Base-by-base conservation (phyloP, 2,329 filamentous ascomycete genomes). In the Helminthosporium solani region DNA sequence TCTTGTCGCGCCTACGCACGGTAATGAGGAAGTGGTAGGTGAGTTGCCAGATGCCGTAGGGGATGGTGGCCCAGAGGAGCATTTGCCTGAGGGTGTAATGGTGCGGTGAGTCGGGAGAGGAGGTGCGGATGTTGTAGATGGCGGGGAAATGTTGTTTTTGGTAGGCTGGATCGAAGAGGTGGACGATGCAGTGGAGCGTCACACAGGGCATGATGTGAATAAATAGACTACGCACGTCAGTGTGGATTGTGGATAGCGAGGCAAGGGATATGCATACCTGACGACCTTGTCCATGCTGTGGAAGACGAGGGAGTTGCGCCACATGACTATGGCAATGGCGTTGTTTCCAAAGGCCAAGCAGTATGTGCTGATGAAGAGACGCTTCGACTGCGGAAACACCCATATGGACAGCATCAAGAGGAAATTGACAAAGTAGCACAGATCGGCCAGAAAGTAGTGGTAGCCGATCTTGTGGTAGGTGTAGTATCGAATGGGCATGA, bases 121-220 rank as follows among this genome's bases (percentile, higher is more conserved):
- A 84, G 56, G 75, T 77, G 65, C 87, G 90, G 73, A 99, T 90
- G 23, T 82, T 80, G 74, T 88, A 90, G 54, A 96, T 82, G 11
- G 91, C 92, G 0, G 92, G 91, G 66, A 95, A 97, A 16, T 85
- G 82, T 20, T 76, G 71, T 53, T 78, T 75, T 63, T 95, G 87
- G 33, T 80, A 68, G 18, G 83, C 82, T 1, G 81, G 71, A 0
- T 86, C 73, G 11, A 90, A 78, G 16, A 97, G 78, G 67, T 99
- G 94, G 14, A 96, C 88, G 12, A 99, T 79, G 65, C 90, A 95
- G 71, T 99, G 94, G 11, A 99, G 80, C 1, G 91, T 89, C 5
- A 88, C 92, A 56, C 91, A 96, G 1, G 94, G 94, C 92, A 99
- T 99, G 63, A 99, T 95, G 71, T 99, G 94, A 58, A 99, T 96